These are phyloP conservation scores for Aspergillus alliaceus DNA, from an alignment of 2,329 filamentous ascomycete genomes.

Conservation along the genomic window DNA sequence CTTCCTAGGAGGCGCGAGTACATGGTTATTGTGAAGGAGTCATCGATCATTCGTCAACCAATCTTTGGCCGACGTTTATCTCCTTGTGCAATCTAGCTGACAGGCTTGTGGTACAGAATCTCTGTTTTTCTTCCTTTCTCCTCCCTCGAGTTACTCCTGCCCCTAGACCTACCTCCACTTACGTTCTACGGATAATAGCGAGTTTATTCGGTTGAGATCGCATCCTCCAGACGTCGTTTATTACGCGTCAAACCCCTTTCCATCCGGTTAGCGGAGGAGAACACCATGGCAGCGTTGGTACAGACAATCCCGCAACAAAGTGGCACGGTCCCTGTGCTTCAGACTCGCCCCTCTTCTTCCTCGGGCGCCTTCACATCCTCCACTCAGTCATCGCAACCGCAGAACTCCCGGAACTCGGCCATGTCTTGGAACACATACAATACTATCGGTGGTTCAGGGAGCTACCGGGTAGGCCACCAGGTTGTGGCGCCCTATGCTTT, in stretches of 20 bases:
- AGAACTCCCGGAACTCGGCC: conserved; percentile 38
- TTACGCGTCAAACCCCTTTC: conserved; percentile 21
- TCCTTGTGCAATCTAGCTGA: conserved; percentile 26
- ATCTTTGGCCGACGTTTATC: conserved; percentile 12
- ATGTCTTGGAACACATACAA: conserved; percentile 46
- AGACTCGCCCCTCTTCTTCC: conserved; percentile 67
- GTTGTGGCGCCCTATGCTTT: conserved; percentile 77
- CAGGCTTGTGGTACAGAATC: conserved; percentile 23
- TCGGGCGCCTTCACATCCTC: conserved; percentile 55
- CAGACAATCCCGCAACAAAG: conserved; percentile 78
- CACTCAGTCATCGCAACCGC: conserved; percentile 36
- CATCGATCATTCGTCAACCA: conserved; percentile 13
- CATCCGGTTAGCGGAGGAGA: conserved; percentile 23
- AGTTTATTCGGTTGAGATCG: conserved; percentile 10
- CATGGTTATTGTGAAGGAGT: conserved; percentile 4
- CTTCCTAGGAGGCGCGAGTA: conserved; percentile 1
- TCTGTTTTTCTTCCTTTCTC: conserved; percentile 18
- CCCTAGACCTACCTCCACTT: conserved; percentile 12
- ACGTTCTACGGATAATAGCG: conserved; percentile 8
- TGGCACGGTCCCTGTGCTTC: conserved; percentile 72
- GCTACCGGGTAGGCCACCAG: conserved; percentile 54
- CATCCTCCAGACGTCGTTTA: conserved; percentile 18
- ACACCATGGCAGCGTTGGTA: conserved; percentile 79
- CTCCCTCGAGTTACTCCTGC: conserved; percentile 19
- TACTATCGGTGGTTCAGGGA: conserved; percentile 39